Evolutionary conservation across 2,329 filamentous ascomycete genomes (phyloP), one percentile per base, ranked within the genome.

Genomic region (Claviceps pusilla): DNA sequence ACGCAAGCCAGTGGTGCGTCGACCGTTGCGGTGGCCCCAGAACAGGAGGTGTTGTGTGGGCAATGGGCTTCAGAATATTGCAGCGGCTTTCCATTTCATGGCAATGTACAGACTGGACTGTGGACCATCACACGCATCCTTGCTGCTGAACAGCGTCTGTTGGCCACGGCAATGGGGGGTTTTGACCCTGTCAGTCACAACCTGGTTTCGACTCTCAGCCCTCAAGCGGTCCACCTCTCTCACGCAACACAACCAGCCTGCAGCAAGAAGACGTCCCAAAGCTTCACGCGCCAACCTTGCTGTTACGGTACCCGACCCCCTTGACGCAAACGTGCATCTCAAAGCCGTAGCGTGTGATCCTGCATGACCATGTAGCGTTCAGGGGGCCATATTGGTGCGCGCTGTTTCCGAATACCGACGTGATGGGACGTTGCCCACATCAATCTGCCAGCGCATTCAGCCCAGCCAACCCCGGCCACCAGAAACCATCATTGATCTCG

Each of bases 191-290:
- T 56, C 54, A 19, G 24, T 24, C 24, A 24, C 24, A 24, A 9
- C 6, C 48, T 52, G 41, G 52, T 55, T 14, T 33, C 46, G 19
- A 33, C 33, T 24, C 24, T 24, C 24, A 24, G 24, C 24, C 24
- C 51, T 57, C 50, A 45, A 10, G 47, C 37, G 31, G 51, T 56
- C 57, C 54, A 56, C 57, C 31, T 45, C 49, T 46, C 57, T 24
- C 24, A 43, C 46, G 52, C 50, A 54, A 54, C 28, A 4, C 7
- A 28, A 6, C 37, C 29, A 53, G 45, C 52, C 49, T 46, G 53
- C 56, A 51, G 53, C 51, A 56, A 45, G 31, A 12, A 24, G 24
- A 24, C 51, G 7, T 51, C 53, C 48, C 48, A 54, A 54, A 24
- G 29, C 42, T 42, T 54, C 53, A 43, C 45, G 51, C 56, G 56